Percentiles rank a stretch among this genome's conserved stretches.
phyloP scores from a whole-genome alignment of 768 basidiomycete species.

The Russula foetens region DNA sequence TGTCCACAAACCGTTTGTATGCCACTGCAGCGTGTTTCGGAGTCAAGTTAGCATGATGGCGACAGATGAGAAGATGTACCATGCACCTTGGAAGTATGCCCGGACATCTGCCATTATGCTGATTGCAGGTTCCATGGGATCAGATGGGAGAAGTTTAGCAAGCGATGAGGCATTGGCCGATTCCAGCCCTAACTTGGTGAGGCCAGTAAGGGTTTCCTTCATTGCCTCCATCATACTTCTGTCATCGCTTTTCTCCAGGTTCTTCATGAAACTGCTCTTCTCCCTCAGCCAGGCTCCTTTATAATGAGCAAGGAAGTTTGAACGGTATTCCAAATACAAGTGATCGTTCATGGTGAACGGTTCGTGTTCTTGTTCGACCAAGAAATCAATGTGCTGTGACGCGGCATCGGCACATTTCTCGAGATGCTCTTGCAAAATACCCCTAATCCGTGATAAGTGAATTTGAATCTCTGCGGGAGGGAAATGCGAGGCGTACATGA shows the following conservation, averaged over 20 bases:
- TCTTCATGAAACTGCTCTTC: not conserved
- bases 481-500: slow-evolving; percentile 7
- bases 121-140: slow-evolving; percentile 47
- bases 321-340: slow-evolving; percentile 27
- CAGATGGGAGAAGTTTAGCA: slow-evolving; percentile 39
- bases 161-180: slow-evolving; percentile 35
- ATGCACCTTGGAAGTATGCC: slow-evolving; percentile 65
- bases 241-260: not conserved
- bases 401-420: not conserved
- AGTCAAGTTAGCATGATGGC: not conserved
- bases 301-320: slow-evolving; percentile 45
- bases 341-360: slow-evolving; percentile 23
- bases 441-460: not conserved
- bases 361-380: slow-evolving; percentile 8
- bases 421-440: slow-evolving; percentile 6
- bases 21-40: slow-evolving; percentile 31
- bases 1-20: slow-evolving; percentile 52
- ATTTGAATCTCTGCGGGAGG: not conserved
- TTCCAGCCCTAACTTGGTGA: slow-evolving; percentile 34
- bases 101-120: slow-evolving; percentile 63
- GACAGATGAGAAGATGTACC: not conserved
- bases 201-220: slow-evolving; percentile 28
- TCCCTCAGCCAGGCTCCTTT: slow-evolving; percentile 25
- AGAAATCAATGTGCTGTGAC: slow-evolving; percentile 1
- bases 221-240: not conserved